Conservation (phyloP, 2,329 filamentous ascomycete genomes). For the Fusarium subglutinans region DNA sequence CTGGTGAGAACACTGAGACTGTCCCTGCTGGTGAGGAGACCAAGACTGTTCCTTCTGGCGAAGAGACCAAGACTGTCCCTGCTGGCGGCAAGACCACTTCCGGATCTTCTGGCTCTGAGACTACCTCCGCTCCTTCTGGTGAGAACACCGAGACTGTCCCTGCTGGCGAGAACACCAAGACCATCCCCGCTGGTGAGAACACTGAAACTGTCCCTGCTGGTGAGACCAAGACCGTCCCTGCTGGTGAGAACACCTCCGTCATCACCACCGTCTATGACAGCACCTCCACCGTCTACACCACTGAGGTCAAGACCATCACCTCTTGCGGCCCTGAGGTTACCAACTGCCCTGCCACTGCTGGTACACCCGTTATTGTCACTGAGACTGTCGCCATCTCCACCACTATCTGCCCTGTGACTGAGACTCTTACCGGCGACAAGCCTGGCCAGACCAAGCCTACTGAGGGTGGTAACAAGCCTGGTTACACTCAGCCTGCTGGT, state of each 20-base stretch:
- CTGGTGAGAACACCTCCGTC: slow-evolving; percentile 31
- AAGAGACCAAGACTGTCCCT: slow-evolving; percentile 25
- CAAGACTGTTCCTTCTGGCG: slow-evolving; percentile 16
- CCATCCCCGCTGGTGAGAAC: slow-evolving; percentile 8
- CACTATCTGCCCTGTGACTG: slow-evolving; percentile 70
- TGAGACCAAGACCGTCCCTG: not conserved
- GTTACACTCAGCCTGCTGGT: not conserved
- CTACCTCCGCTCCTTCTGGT: slow-evolving; percentile 61
- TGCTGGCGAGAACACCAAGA: no score
- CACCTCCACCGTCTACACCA: slow-evolving; percentile 62
- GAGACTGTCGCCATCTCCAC: slow-evolving; percentile 66
- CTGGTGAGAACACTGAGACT: slow-evolving; percentile 10
- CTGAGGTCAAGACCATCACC: slow-evolving; percentile 59
- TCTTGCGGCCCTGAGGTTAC: slow-evolving; percentile 57
- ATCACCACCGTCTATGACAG: slow-evolving; percentile 52
- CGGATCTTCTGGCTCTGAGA: slow-evolving; percentile 57
- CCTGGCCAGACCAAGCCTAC: slow-evolving; percentile 10
- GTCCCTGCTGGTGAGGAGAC: slow-evolving; percentile 15
- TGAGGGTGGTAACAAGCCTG: slow-evolving; percentile 14
- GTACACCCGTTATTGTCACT: slow-evolving; percentile 59
- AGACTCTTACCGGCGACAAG: slow-evolving; percentile 49
- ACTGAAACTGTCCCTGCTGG: not conserved
- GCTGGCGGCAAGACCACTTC: slow-evolving; percentile 24
- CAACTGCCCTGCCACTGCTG: slow-evolving; percentile 60
- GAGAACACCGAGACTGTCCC: slow-evolving; percentile 55